Evolutionary conservation across 176 grass and related monocot genomes (phyloP).

Genomic region (Aegilops speltoides): DNA sequence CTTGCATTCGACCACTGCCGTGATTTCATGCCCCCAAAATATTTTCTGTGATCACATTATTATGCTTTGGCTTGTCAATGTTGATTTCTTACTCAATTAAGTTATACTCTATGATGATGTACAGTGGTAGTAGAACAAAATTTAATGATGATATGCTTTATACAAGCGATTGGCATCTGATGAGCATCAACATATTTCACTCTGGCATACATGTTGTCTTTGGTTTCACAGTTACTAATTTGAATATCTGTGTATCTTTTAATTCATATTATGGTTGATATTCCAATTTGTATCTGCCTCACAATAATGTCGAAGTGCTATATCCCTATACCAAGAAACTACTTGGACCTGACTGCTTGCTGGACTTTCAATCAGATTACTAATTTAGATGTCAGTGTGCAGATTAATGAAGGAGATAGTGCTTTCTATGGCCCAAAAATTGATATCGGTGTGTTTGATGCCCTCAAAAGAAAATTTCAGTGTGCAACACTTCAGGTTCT

Average conservation of each 20-base stretch:
- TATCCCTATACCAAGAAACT: not conserved
- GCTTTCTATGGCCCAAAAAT: slow-evolving; percentile 99
- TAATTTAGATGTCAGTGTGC: slow-evolving; percentile 18
- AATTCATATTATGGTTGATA: not conserved
- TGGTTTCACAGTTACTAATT: not conserved
- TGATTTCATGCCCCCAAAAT: not conserved
- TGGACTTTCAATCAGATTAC: not conserved
- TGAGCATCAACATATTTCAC: slow-evolving; percentile 1
- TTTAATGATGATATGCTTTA: not conserved
- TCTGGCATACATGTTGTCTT: not conserved
- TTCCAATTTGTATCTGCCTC: not conserved
- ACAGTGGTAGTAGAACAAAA: not conserved
- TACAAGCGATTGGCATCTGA: not conserved
- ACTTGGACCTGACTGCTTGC: not conserved
- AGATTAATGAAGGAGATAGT: slow-evolving; percentile 99
- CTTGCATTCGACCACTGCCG: not conserved
- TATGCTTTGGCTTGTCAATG: not conserved
- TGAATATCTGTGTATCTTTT: not conserved
- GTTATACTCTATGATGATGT: not conserved
- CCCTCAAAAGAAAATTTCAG: slow-evolving; percentile 96
- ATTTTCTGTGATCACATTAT: not conserved
- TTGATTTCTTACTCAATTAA: not conserved
- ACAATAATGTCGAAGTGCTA: not conserved
- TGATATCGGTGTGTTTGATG: slow-evolving; percentile 98
- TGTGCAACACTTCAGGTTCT: slow-evolving; percentile 95